Percentiles rank a stretch among this genome's conserved stretches.
Conservation (phyloP, 139 green algal species). For the Desmodesmus armatus region DNA sequence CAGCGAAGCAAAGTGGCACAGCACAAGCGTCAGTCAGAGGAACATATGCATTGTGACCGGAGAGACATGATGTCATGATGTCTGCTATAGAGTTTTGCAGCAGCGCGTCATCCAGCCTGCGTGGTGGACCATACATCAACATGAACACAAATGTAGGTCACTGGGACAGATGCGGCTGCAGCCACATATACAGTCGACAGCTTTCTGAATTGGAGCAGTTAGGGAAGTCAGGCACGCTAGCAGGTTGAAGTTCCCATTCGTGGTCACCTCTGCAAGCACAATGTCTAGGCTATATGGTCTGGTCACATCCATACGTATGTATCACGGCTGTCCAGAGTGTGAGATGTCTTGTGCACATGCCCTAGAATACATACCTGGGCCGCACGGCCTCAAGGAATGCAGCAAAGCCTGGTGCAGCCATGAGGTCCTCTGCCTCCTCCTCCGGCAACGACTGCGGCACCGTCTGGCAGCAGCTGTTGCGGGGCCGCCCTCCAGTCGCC, state of each 20-base stretch:
- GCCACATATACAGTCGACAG: no score
- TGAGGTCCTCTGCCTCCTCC: slow-evolving; percentile 43
- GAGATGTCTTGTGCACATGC: not conserved
- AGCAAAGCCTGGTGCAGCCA: not conserved
- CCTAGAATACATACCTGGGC: slow-evolving; percentile 11
- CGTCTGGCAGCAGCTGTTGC: slow-evolving; percentile 50
- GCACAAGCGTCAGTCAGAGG: no score
- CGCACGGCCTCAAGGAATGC: slow-evolving; percentile 19
- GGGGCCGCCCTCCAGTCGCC: no score
- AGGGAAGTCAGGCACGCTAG: not conserved
- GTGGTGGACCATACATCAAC: no score
- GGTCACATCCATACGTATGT: not conserved
- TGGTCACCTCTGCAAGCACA: not conserved
- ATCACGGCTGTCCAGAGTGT: not conserved
- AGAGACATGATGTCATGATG: slow-evolving; percentile 85
- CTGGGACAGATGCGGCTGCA: no score
- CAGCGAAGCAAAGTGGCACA: no score
- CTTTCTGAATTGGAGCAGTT: no score
- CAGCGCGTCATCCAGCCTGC: slow-evolving; percentile 68
- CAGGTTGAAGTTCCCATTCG: not conserved
- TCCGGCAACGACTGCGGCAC: slow-evolving; percentile 50
- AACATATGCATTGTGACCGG: no score
- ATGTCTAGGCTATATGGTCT: not conserved
- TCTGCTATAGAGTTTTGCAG: slow-evolving; percentile 86
- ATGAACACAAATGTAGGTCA: no score